Percentiles rank a stretch among this genome's conserved stretches.
Conservation (phyloP, 2,329 filamentous ascomycete species). For the Trichoderma sp. region DNA sequence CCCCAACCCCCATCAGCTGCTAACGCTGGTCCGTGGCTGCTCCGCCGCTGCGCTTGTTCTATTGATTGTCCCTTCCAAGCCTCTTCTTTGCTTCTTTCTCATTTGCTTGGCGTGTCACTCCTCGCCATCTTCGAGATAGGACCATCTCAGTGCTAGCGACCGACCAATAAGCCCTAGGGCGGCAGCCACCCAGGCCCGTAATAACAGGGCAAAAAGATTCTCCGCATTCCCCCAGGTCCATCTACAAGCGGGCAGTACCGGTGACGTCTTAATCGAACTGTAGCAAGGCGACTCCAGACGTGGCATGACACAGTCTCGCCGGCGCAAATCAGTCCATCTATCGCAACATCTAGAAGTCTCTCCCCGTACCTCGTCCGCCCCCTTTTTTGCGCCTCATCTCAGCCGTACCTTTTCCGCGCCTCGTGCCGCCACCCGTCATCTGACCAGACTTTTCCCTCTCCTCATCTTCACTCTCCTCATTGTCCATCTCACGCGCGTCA, state of each 20-base stretch:
- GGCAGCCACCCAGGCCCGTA: background rate
- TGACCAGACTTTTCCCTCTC: background rate
- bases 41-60: background rate
- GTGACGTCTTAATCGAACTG: conserved; percentile 16
- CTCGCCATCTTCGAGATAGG: background rate
- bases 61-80: background rate
- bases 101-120: background rate
- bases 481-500: conserved; percentile 8
- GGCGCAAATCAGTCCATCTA: background rate
- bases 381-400: background rate
- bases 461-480: background rate
- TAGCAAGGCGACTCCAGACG: background rate
- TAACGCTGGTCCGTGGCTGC: background rate
- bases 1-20: background rate
- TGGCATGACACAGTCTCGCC: background rate
- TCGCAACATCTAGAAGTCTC: background rate
- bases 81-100: background rate
- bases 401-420: conserved; percentile 21
- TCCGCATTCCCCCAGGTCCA: conserved; percentile 6
- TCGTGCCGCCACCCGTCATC: conserved; percentile 14
- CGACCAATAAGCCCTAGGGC: conserved; percentile 16
- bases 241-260: background rate
- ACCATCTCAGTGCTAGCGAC: background rate
- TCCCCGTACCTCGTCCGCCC: background rate
- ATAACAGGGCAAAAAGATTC: conserved; percentile 11